These are phyloP conservation scores for Rhodotorula paludigena DNA, from an alignment of 768 basidiomycete genomes.

Conservation along the genomic window DNA sequence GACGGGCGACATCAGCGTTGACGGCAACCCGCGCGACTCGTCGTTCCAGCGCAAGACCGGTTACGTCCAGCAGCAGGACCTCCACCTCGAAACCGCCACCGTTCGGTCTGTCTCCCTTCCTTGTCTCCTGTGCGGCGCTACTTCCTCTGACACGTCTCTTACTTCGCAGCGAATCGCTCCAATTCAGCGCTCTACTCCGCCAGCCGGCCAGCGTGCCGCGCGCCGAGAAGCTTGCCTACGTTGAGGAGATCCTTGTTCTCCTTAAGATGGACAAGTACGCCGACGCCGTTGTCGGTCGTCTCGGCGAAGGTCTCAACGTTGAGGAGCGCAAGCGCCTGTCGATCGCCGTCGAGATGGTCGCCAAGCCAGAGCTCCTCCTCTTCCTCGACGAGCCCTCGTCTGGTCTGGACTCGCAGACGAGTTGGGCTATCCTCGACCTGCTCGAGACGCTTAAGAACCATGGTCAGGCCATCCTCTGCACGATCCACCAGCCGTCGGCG, in stretches of 20 bases:
- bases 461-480: conserved; percentile 50
- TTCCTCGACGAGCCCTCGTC: conserved; percentile 51
- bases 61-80: conserved; percentile 44
- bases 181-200: conserved; percentile 49
- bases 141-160: background rate
- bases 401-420: conserved; percentile 51
- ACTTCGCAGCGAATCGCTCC: conserved; percentile 48
- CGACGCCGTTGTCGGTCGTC: conserved; percentile 52
- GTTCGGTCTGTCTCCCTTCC: conserved; percentile 39
- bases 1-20: conserved; percentile 51
- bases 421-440: conserved; percentile 51
- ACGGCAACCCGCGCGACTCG: conserved; percentile 47
- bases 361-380: conserved; percentile 52
- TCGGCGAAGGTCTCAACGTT: conserved; percentile 50
- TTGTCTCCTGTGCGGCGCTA: background rate
- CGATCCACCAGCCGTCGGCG: conserved; percentile 54
- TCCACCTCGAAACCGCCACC: conserved; percentile 49
- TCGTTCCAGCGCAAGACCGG: conserved; percentile 52
- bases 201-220: conserved; percentile 47
- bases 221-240: conserved; percentile 49
- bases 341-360: conserved; percentile 77
- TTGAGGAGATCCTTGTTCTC: conserved; percentile 50
- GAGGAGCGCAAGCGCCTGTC: conserved; percentile 60
- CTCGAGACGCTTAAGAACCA: conserved; percentile 50
- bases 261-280: conserved; percentile 51